Evolutionary conservation across 768 basidiomycete genomes (phyloP), one percentile per base, ranked within the genome.

Genomic region (Scleroderma bovista): DNA sequence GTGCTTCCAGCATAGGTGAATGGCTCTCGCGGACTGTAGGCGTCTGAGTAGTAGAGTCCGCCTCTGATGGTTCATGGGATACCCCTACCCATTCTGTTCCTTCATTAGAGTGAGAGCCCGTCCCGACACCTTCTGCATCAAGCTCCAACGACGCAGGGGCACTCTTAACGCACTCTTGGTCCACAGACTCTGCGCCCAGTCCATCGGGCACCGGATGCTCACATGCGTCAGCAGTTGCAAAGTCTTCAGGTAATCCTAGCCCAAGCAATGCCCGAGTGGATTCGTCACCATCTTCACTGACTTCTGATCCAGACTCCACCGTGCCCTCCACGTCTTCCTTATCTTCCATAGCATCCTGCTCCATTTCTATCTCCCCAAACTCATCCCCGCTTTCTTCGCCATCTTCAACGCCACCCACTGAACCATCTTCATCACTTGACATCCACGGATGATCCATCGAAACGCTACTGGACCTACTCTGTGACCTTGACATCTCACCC

Each of bases 381-480:
- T 75, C 75, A 42, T 69, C 61, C 9, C 72, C 65, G 26, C 67
- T 63, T 45, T 52, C 56, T 5, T 51, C 59, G 26, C 58, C 59
- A 3, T 26, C 58, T 45, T 52, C 56, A 3, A 51, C 59, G 26
- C 58, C 59, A 3, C 26, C 58, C 2, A 55, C 58, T 13, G 59
- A 61, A 12, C 47, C 61, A 9, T 63, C 68, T 3, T 57, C 60
- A 12, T 64, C 65, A 12, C 49, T 50, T 15, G 50, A 54, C 4
- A 6, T 55, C 3, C 38, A 59, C 2, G 58, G 68, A 52, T 61
- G 56, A 13, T 57, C 62, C 5, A 52, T 49, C 0, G 72, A 76
- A 39, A 72, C 59, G 33, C 79, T 84, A 38, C 72, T 76, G 2
- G 84, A 84, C 15, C 81, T 76, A 57, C 84, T 89, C 22, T 74